Percentiles rank a stretch among this genome's conserved stretches.
Conservation (phyloP, 139 green algal species). For the Volvox reticuliferus region DNA sequence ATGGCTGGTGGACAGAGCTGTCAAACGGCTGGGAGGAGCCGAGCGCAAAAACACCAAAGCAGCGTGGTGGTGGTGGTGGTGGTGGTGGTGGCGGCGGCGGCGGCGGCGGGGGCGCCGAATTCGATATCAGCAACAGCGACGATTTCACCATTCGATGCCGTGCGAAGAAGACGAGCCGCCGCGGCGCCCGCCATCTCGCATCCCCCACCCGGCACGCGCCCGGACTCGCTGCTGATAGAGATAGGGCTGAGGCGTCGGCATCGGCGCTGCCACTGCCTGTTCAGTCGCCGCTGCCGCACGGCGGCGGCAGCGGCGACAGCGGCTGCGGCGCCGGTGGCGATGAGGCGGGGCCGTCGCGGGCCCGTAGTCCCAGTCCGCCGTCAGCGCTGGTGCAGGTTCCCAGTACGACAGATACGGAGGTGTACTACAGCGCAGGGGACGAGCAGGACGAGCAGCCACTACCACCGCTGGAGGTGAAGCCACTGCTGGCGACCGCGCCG, state of each 20-base stretch:
- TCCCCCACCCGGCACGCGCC: neutral
- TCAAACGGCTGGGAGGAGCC: neutral
- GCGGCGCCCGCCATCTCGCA: neutral
- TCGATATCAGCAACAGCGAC: neutral
- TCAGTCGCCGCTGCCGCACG: neutral
- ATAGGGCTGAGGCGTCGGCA: no score
- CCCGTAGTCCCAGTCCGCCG: neutral
- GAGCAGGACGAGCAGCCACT: neutral
- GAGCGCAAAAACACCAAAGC: neutral
- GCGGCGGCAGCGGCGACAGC: neutral
- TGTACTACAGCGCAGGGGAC: neutral
- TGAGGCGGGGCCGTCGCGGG: neutral
- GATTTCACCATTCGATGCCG: conserved; percentile 7
- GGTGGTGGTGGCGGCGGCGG: neutral
- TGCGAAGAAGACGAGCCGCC: neutral
- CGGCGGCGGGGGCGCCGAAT: neutral
- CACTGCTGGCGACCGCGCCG: neutral
- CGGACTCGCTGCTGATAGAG: neutral
- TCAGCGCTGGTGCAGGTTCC: neutral
- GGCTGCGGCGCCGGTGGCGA: neutral
- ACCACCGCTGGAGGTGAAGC: neutral
- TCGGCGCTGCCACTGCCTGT: neutral
- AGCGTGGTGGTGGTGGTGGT: neutral
- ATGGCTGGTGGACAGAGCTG: conserved; percentile 9
- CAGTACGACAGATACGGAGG: conserved; percentile 19